Percentiles rank a stretch among this genome's conserved stretches.
Conservation (phyloP, 164 flowering plant genomes). For the Vitis amurensis region DNA sequence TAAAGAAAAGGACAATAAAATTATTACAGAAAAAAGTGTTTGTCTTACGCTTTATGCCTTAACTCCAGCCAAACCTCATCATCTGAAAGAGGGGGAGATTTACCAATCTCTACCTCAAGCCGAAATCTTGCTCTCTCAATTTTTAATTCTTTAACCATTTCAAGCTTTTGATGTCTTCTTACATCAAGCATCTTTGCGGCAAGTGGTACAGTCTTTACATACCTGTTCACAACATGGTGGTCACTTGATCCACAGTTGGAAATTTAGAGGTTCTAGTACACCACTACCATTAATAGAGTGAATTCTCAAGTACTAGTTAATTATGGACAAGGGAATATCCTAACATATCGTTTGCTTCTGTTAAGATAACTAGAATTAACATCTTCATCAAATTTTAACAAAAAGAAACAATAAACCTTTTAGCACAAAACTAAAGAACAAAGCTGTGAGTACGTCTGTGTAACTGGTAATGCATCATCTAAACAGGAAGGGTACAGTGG, state of each 20-base stretch:
- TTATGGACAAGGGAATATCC: too few species aligned
- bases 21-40: background rate
- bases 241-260: background rate
- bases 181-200: constrained; percentile 94
- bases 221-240: constrained; percentile 47
- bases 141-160: constrained; percentile 76
- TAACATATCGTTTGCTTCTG: too few species aligned
- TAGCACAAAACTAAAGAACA: too few species aligned
- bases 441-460: too few species aligned
- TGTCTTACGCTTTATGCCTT: constrained; percentile 85
- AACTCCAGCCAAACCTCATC: constrained; percentile 81
- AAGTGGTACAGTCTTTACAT: constrained; percentile 94
- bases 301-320: too few species aligned
- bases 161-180: constrained; percentile 81
- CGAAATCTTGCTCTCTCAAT: constrained; percentile 65
- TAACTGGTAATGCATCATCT: too few species aligned
- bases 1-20: too few species aligned
- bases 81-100: constrained; percentile 95
- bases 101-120: constrained; percentile 92
- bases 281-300: too few species aligned
- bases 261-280: background rate
- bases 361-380: too few species aligned
- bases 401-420: too few species aligned
- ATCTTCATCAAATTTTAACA: too few species aligned
- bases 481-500: too few species aligned